These are phyloP conservation scores for Suillus weaverae DNA, from an alignment of 768 basidiomycete genomes.

Conservation along the genomic window DNA sequence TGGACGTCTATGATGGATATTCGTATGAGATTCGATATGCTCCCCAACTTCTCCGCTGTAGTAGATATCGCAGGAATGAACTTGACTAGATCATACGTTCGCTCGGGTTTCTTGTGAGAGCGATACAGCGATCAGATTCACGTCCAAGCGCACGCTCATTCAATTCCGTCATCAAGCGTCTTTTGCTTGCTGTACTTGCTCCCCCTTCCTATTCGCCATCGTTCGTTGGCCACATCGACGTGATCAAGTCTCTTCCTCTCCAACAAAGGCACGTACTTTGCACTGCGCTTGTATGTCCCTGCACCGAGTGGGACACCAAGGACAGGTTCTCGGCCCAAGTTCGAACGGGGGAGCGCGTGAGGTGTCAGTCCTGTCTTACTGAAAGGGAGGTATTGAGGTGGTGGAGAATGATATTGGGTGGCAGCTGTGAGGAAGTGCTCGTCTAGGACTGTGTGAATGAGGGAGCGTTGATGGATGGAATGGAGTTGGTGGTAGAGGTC, in stretches of 20 bases:
- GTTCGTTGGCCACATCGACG: slow-evolving; percentile 72
- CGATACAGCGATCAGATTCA: background rate
- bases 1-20: background rate
- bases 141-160: background rate
- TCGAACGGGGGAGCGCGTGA: slow-evolving; percentile 18
- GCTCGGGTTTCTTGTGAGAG: background rate
- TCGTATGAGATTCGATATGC: background rate
- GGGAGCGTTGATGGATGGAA: slow-evolving; percentile 56
- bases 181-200: slow-evolving; percentile 26
- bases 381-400: slow-evolving; percentile 40
- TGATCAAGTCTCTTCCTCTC: slow-evolving; percentile 65
- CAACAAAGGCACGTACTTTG: slow-evolving; percentile 69
- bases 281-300: slow-evolving; percentile 58
- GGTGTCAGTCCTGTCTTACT: slow-evolving; percentile 24
- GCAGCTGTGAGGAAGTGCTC: slow-evolving; percentile 65
- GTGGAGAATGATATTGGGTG: slow-evolving; percentile 47
- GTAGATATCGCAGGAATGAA: background rate
- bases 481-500: slow-evolving; percentile 54
- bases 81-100: background rate
- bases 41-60: background rate
- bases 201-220: slow-evolving; percentile 74
- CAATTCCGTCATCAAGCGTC: slow-evolving; percentile 12
- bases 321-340: slow-evolving; percentile 22
- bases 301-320: slow-evolving; percentile 71
- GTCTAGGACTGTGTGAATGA: slow-evolving; percentile 60